Percentiles rank a stretch among this genome's conserved stretches.
Conservation (phyloP, 2,329 filamentous ascomycete genomes). For the Scopulariopsis brevicaulis region DNA sequence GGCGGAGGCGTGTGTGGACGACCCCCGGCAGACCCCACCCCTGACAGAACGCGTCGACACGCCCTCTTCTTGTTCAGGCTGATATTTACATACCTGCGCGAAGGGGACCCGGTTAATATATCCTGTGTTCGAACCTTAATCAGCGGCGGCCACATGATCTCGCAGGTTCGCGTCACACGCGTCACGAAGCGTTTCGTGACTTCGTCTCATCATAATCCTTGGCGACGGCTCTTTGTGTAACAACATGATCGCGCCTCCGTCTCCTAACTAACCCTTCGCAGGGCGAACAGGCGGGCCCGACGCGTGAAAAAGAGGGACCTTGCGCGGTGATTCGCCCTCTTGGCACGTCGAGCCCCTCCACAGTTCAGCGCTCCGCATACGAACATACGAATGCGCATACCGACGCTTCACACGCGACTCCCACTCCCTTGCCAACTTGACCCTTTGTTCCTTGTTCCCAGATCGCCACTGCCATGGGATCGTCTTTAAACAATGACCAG, state of each 20-base stretch:
- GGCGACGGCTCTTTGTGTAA: not conserved
- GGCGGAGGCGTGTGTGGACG: not conserved
- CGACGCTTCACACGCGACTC: not conserved
- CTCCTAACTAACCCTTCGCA: not conserved
- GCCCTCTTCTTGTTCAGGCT: too few relatives aligned
- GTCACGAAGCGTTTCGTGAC: not conserved
- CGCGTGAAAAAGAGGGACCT: not conserved
- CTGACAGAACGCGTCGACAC: too few relatives aligned
- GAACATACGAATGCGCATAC: not conserved
- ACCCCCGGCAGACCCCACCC: not conserved
- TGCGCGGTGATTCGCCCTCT: not conserved
- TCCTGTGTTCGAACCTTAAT: not conserved
- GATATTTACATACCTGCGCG: not conserved
- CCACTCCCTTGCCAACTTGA: not conserved
- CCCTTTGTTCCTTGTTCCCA: not conserved
- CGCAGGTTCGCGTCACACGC: not conserved
- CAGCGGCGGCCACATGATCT: not conserved
- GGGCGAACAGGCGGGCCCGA: not conserved
- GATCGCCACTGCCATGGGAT: too few relatives aligned
- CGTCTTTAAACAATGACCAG: too few relatives aligned
- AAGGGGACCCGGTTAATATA: not conserved
- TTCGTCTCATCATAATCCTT: not conserved
- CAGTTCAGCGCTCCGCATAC: not conserved
- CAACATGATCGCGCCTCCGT: not conserved
- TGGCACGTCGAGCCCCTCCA: not conserved